A percentile compares a stretch with the other conserved stretches of the same genome.
These are phyloP conservation scores for Populus alba DNA, from an alignment of 345 rosid species.

Conservation along the genomic window DNA sequence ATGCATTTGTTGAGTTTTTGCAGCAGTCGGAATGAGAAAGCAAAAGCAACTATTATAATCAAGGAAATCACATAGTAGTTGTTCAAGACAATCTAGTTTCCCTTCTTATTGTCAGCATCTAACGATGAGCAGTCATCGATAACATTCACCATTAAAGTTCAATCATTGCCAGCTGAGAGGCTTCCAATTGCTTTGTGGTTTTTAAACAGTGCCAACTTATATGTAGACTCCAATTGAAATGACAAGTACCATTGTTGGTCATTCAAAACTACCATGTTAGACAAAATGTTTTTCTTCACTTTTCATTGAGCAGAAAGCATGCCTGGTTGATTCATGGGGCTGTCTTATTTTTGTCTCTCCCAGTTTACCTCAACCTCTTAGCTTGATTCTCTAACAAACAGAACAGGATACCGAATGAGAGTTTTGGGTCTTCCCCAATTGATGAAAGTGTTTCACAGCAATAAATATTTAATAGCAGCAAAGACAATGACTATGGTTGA, in stretches of 20 bases:
- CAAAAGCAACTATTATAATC: background rate
- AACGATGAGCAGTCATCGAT: background rate
- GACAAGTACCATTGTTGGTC: background rate
- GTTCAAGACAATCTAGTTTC: background rate
- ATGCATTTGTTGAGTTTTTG: slow-evolving; percentile 67
- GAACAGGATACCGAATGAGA: background rate
- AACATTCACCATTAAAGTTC: background rate
- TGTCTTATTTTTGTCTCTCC: background rate
- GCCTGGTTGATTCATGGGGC: background rate
- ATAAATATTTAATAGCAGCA: background rate
- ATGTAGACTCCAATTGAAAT: background rate
- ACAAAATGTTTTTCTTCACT: background rate
- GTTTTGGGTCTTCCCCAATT: background rate
- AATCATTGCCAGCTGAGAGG: background rate
- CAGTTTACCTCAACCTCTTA: background rate
- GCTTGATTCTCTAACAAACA: background rate
- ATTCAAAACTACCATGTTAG: background rate
- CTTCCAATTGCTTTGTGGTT: background rate
- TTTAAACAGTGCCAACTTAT: slow-evolving; percentile 3
- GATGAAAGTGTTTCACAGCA: background rate
- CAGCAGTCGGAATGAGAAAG: slow-evolving; percentile 34
- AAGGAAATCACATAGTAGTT: background rate
- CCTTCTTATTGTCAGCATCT: background rate
- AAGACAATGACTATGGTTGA: background rate
- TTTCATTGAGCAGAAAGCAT: background rate